Evolutionary conservation across 2,329 filamentous ascomycete genomes (phyloP), one percentile per base, ranked within the genome.

Genomic region (Calycina herbarum): DNA sequence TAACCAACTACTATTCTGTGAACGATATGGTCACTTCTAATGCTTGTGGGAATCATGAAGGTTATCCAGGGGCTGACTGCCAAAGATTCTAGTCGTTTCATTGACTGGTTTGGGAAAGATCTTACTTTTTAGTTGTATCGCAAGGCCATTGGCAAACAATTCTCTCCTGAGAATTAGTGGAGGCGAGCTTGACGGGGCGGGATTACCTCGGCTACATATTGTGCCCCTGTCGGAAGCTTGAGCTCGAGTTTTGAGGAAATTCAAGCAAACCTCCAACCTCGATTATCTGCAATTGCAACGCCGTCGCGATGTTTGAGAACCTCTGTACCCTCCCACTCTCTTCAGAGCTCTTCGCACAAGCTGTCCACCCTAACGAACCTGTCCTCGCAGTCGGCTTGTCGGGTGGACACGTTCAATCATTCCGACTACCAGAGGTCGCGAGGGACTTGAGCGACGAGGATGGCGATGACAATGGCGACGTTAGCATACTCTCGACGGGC

Each of bases 291-390:
- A 48, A 61, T 31, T 24, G 38, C 20, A 61, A 20, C 59, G 13
- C 59, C 24, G 5, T n/a, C 15, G 51, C 59, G n/a, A 75, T 75
- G 73, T 75, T 76, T 45, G 93, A 97, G 78, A 96, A 93, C 70
- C 85, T 96, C 70, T 97, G 94, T 83, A 93, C 91, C 31, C 86
- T 98, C 57, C 93, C 94, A 69, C 87, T 98, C 58, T 86, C 86
- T 65, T 86, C 91, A 65, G 95, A 98, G 75, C 83, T 99, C 73
- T 98, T 99, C 80, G 80, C 92, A 1, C 93, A 96, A 78, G 91
- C 90, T 13, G 82, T 97, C 24, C 95, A 99, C 76, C 94, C 95
- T 1, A 86, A 84, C 0, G 88, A 94, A 76, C 92, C 94, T 15
- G 81, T 99, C 61, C 83, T 99, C 68, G 91, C 93, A 0, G 91